Percentiles rank a stretch among this genome's conserved stretches.
Conservation (phyloP, 768 basidiomycete species). For the Fomitopsis pulvina region DNA sequence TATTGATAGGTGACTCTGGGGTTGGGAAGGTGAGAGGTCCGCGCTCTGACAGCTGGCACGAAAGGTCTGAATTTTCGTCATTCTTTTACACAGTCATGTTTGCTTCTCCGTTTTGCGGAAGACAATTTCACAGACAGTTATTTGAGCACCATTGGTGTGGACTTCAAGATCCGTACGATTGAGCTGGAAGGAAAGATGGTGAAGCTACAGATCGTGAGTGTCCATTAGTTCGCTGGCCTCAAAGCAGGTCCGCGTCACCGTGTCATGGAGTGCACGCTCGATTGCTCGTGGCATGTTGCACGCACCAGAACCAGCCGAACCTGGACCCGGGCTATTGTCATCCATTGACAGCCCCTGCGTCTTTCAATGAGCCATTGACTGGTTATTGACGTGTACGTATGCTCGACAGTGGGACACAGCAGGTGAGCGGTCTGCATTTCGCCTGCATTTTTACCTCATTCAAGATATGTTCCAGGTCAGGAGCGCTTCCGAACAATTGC, state of each 20-base stretch:
- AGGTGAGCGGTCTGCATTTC: slow-evolving; percentile 37
- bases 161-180: slow-evolving; percentile 99
- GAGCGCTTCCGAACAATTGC: slow-evolving; percentile 99
- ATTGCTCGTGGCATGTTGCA: background rate
- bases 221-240: background rate
- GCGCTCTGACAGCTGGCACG: background rate
- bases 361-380: background rate
- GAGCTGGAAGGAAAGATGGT: slow-evolving; percentile 98
- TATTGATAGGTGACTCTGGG: slow-evolving; percentile 93
- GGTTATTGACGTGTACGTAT: background rate
- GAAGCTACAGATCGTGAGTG: slow-evolving; percentile 93
- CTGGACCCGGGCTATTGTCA: too few relatives aligned
- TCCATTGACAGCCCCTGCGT: too few relatives aligned
- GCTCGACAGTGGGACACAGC: slow-evolving; percentile 90
- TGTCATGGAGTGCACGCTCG: background rate
- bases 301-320: too few relatives aligned
- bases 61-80: slow-evolving; percentile 1
- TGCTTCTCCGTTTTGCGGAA: slow-evolving; percentile 89
- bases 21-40: slow-evolving; percentile 69
- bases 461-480: slow-evolving; percentile 52
- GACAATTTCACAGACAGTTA: slow-evolving; percentile 98
- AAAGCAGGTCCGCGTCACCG: background rate
- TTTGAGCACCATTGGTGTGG: slow-evolving; percentile 96
- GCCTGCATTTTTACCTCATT: slow-evolving; percentile 4
- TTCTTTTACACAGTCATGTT: slow-evolving; percentile 66